Conservation (phyloP, 345 rosid genomes). For the Euphorbia tirucalli region DNA sequence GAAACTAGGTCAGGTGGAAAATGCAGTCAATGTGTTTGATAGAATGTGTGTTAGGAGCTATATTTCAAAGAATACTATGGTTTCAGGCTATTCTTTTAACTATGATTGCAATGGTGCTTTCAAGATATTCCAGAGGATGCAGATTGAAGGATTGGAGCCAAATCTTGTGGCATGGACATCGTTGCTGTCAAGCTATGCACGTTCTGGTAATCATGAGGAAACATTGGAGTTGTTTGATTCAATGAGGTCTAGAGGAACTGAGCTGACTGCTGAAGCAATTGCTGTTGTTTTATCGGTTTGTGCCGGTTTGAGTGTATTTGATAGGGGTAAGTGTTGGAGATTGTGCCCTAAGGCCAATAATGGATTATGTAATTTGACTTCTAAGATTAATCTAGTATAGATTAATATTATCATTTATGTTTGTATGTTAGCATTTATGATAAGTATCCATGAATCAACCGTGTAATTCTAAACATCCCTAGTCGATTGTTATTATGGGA, state of each 20-base stretch:
- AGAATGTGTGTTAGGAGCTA: conserved; percentile 47
- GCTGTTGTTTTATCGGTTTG: conserved; percentile 63
- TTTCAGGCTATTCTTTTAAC: conserved; percentile 47
- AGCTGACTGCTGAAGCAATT: conserved; percentile 44
- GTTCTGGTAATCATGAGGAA: conserved; percentile 43
- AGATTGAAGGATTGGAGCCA: conserved; percentile 52
- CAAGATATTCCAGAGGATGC: conserved; percentile 52
- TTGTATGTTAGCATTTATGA: too few relatives aligned
- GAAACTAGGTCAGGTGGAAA: conserved; percentile 39
- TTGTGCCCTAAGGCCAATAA: too few relatives aligned
- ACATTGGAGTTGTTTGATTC: conserved; percentile 40
- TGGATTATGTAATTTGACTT: too few relatives aligned
- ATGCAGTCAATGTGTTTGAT: conserved; percentile 53
- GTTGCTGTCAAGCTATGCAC: conserved; percentile 57
- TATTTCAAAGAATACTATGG: conserved; percentile 68
- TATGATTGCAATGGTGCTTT: conserved; percentile 49
- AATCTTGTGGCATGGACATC: conserved; percentile 70
- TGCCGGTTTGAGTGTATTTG: conserved; percentile 30
- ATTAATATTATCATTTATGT: too few relatives aligned
- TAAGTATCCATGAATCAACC: too few relatives aligned
- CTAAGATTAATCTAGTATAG: too few relatives aligned
- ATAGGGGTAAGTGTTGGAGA: too few relatives aligned
- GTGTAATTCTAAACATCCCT: too few relatives aligned
- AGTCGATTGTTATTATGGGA: too few relatives aligned
- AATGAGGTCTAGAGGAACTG: conserved; percentile 46